Percentiles rank a stretch among this genome's conserved stretches.
Conservation (phyloP, 805 yeast genomes). For the Cyberlindnera misumaiensis region DNA sequence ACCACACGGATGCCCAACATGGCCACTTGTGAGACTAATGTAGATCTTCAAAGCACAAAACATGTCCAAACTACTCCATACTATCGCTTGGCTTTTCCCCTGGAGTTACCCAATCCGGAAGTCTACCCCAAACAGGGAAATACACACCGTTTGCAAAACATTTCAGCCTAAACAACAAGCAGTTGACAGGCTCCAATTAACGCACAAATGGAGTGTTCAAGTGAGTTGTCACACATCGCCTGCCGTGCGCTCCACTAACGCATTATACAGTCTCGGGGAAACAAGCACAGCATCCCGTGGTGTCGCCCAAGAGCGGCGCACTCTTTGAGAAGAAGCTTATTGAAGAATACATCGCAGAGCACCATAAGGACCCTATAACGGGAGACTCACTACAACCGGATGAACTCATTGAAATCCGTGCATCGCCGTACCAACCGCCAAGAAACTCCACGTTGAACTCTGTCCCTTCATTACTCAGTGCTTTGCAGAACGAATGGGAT, state of each 20-base stretch:
- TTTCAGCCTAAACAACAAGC: too few relatives aligned
- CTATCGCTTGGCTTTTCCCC: too few relatives aligned
- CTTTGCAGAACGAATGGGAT: conserved; percentile 88
- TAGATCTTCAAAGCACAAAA: too few relatives aligned
- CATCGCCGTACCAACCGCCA: conserved; percentile 27
- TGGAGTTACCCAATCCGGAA: too few relatives aligned
- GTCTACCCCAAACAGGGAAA: too few relatives aligned
- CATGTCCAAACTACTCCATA: too few relatives aligned
- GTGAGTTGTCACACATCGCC: conserved; percentile 13
- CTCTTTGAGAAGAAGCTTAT: conserved; percentile 63
- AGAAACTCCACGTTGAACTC: conserved; percentile 49
- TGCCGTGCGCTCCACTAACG: conserved; percentile 8
- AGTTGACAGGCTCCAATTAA: too few relatives aligned
- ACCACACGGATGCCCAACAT: too few relatives aligned
- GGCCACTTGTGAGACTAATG: too few relatives aligned
- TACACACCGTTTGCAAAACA: too few relatives aligned
- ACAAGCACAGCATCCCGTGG: conserved; percentile 61
- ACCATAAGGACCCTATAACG: conserved; percentile 71
- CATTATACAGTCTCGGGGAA: conserved; percentile 54
- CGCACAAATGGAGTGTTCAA: conserved; percentile 22
- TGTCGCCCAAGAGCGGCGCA: conserved; percentile 64
- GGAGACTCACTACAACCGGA: conserved; percentile 51
- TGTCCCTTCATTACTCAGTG: conserved; percentile 68
- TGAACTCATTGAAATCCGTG: conserved; percentile 46
- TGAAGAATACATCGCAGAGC: conserved; percentile 52